Evolutionary conservation across 2,329 filamentous ascomycete genomes (phyloP), one percentile per base, ranked within the genome.

Genomic region (Monilinia polystroma): DNA sequence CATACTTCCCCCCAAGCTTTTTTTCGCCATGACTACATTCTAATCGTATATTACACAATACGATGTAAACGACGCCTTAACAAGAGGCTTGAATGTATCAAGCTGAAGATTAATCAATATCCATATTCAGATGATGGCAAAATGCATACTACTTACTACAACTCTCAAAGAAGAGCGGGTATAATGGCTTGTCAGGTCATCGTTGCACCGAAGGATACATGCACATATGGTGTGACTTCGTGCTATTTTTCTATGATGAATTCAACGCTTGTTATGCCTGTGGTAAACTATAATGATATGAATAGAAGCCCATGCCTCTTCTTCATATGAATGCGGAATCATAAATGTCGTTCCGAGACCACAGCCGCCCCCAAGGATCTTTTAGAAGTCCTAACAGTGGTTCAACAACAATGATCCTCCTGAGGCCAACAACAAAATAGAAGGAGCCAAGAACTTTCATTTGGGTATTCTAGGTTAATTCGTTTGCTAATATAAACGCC

Each of bases 401-500:
- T 14, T 16, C 20, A n/a, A 38, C 1, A 38, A 6, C 0, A 11
- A 38, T 3, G 38, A 55, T 16, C 18, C 53, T 14, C 35, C 32
- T 6, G 12, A n/a, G 35, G 35, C 12, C 2, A 10, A 38, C 20
- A 38, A 55, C 32, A n/a, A 38, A 55, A 35, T 16, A n/a, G 10
- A 55, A 38, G 32, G 29, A 55, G 10, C 32, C 32, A 38, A 38
- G 20, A 14, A 55, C 53, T 38, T 32, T 38, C 20, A 18, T 55
- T 23, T 38, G 53, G 5, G 11, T 55, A n/a, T 55, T 23, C 12
- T 55, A 7, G 20, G 14, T 32, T 12, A 55, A 14, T n/a, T 1
- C n/a, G 35, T 55, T 55, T 55, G 53, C 53, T 55, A 35, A 55
- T 38, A 38, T 14, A 38, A 23, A 55, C 53, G 32, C 53, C 20